Conservation (phyloP, 768 basidiomycete species). For the Hypsizygus marmoreus region DNA sequence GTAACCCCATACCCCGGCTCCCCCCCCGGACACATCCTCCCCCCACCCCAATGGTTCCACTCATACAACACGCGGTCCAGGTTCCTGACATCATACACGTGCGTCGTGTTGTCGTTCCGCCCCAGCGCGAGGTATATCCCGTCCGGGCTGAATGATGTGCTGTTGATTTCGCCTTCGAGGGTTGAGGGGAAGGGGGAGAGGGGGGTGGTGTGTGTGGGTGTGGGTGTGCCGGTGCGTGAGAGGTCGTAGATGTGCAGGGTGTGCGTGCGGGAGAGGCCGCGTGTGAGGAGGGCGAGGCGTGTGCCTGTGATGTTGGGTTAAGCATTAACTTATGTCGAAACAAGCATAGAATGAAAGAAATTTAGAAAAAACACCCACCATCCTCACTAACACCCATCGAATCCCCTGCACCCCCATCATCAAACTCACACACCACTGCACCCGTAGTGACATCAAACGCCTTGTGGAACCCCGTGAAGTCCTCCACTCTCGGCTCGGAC, state of each 20-base stretch:
- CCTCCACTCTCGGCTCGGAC: slow-evolving; percentile 44
- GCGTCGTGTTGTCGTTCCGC: slow-evolving; percentile 56
- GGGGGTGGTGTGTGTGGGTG: slow-evolving; percentile 27
- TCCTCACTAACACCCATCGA: slow-evolving; percentile 44
- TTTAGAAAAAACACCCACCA: slow-evolving; percentile 33
- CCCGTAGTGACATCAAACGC: slow-evolving; percentile 44
- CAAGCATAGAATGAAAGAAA: background rate
- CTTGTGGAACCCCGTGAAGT: slow-evolving; percentile 45
- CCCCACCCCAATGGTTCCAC: slow-evolving; percentile 45
- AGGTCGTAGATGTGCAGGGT: slow-evolving; percentile 58
- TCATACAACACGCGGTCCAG: slow-evolving; percentile 46
- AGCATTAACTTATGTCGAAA: slow-evolving; percentile 1
- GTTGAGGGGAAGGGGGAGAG: slow-evolving; percentile 36
- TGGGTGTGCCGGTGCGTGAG: slow-evolving; percentile 27
- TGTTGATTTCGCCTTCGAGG: slow-evolving; percentile 47
- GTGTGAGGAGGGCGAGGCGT: slow-evolving; percentile 35
- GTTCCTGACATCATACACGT: slow-evolving; percentile 66
- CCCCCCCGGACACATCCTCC: slow-evolving; percentile 30
- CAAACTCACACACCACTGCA: slow-evolving; percentile 33
- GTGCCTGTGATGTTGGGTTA: slow-evolving; percentile 31
- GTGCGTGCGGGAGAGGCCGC: slow-evolving; percentile 27
- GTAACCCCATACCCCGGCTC: slow-evolving; percentile 53
- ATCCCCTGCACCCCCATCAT: slow-evolving; percentile 56
- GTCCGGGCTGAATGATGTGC: slow-evolving; percentile 59
- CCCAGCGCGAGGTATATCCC: slow-evolving; percentile 60